Percentiles rank a stretch among this genome's conserved stretches.
Conservation (phyloP, 371 early-diverging fungal genomes). For the Blastocladiella emersonii region DNA sequence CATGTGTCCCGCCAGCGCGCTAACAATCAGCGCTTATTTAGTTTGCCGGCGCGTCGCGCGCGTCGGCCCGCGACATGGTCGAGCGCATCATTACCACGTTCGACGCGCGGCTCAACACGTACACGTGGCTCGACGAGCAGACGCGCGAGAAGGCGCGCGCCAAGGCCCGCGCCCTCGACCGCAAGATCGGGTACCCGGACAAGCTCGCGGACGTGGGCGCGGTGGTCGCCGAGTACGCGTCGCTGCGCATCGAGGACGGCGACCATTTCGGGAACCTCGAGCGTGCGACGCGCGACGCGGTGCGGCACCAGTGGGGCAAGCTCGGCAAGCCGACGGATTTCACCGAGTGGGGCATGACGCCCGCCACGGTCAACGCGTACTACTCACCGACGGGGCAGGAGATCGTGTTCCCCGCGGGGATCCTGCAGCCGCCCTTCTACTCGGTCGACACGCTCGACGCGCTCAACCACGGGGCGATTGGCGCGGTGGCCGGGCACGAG, state of each 20-base stretch:
- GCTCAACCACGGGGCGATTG: slow-evolving; percentile 43
- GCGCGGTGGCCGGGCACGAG: slow-evolving; percentile 45
- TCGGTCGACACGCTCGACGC: slow-evolving; percentile 27
- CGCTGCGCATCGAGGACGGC: slow-evolving; percentile 12
- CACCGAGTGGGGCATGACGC: slow-evolving; percentile 35
- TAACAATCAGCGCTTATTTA: too few species aligned
- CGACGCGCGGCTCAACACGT: slow-evolving; percentile 19
- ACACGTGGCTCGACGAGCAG: slow-evolving; percentile 37
- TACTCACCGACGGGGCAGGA: slow-evolving; percentile 15
- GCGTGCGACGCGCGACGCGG: slow-evolving; percentile 16
- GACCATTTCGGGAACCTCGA: slow-evolving; percentile 32
- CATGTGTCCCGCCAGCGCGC: too few species aligned
- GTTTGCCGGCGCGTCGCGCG: neutral
- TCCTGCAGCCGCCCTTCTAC: slow-evolving; percentile 33
- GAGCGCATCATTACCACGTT: slow-evolving; percentile 24
- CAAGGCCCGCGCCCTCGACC: slow-evolving; percentile 29
- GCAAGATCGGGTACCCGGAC: slow-evolving; percentile 35
- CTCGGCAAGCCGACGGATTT: slow-evolving; percentile 23
- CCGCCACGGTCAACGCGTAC: slow-evolving; percentile 47
- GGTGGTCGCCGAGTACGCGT: slow-evolving; percentile 27
- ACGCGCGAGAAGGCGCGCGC: slow-evolving; percentile 29
- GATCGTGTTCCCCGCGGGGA: slow-evolving; percentile 46
- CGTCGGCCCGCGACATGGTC: slow-evolving; percentile 14
- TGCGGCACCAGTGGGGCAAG: slow-evolving; percentile 15
- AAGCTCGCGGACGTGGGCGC: slow-evolving; percentile 23